A percentile compares a stretch with the other conserved stretches of the same genome.
These are phyloP conservation scores for Mortierella sp. DNA, from an alignment of 371 early-diverging fungal species.

Conservation along the genomic window DNA sequence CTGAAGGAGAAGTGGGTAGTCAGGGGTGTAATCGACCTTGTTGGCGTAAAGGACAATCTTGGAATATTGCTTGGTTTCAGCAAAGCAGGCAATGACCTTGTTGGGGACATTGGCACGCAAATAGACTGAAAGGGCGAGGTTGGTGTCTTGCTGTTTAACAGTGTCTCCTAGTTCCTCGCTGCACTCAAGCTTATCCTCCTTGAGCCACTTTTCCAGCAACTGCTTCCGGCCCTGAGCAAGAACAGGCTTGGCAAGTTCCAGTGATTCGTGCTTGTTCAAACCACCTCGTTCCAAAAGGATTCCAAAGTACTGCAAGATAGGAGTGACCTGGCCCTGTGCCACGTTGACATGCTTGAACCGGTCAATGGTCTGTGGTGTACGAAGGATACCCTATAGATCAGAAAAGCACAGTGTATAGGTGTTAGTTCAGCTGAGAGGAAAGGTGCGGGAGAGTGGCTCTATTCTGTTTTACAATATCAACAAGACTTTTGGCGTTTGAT, in stretches of 20 bases:
- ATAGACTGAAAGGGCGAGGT: constrained; percentile 95
- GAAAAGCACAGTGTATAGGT: constrained; percentile 1
- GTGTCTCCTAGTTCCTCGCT: constrained; percentile 98
- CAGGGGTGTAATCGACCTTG: constrained; percentile 93
- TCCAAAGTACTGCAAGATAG: constrained; percentile 97
- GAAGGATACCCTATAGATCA: constrained; percentile 78
- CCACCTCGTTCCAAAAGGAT: constrained; percentile 95
- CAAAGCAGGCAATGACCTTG: constrained; percentile 96
- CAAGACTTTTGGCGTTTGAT: neutral
- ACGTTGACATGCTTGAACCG: constrained; percentile 89
- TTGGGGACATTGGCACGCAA: constrained; percentile 92
- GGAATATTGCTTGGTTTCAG: constrained; percentile 94
- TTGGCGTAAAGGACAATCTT: constrained; percentile 96
- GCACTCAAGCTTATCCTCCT: constrained; percentile 97
- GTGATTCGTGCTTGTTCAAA: constrained; percentile 93
- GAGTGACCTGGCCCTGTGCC: constrained; percentile 85
- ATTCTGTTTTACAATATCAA: neutral
- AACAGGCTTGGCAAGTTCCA: constrained; percentile 94
- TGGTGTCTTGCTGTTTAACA: constrained; percentile 90
- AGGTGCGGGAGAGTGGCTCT: neutral
- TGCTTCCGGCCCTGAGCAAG: constrained; percentile 92
- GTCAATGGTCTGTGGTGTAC: constrained; percentile 95
- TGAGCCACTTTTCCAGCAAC: constrained; percentile 97
- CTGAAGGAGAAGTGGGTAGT: constrained; percentile 89
- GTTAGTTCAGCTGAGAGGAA: neutral